Percentiles rank a stretch among this genome's conserved stretches.
These are phyloP conservation scores for Friedmanniomyces endolithicus DNA, from an alignment of 495 filamentous ascomycete species.

Conservation along the genomic window DNA sequence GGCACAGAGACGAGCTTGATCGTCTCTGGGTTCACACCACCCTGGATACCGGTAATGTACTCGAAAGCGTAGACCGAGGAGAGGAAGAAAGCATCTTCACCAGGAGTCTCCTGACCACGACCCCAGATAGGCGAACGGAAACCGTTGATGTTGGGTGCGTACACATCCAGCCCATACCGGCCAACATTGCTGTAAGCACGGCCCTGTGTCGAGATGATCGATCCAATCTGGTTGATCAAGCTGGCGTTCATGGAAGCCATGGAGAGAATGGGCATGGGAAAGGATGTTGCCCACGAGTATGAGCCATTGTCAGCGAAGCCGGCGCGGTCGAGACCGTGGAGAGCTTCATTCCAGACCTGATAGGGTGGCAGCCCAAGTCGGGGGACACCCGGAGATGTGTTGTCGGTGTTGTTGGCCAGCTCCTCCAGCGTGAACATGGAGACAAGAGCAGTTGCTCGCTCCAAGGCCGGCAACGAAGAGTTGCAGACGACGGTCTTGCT, in stretches of 20 bases:
- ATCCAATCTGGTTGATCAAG: conserved; percentile 46
- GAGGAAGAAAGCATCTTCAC: conserved; percentile 49
- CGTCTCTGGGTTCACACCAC: conserved; percentile 3
- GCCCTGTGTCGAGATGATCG: conserved; percentile 49
- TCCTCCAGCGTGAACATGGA: conserved; percentile 37
- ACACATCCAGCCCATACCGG: conserved; percentile 48
- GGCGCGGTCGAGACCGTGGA: conserved; percentile 46
- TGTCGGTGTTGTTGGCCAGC: conserved; percentile 44
- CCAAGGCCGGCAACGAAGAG: conserved; percentile 20
- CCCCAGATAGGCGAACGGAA: conserved; percentile 53
- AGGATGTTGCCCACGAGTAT: conserved; percentile 49
- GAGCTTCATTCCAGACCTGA: conserved; percentile 41
- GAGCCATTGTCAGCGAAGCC: conserved; percentile 32
- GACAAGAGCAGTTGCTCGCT: conserved; percentile 32
- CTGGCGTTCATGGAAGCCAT: conserved; percentile 43
- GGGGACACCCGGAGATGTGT: conserved; percentile 42
- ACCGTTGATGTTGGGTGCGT: conserved; percentile 44
- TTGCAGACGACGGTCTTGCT: conserved; percentile 36
- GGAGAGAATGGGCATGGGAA: conserved; percentile 45
- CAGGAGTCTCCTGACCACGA: conserved; percentile 49
- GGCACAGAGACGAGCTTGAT: conserved; percentile 8
- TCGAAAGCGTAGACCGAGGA: conserved; percentile 44
- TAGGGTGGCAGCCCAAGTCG: conserved; percentile 46
- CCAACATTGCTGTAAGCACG: conserved; percentile 56
- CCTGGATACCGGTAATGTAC: conserved; percentile 17